Evolutionary conservation across 2,329 filamentous ascomycete species (phyloP), one percentile per base, ranked within the genome.

Genomic region (Diplodia scrobiculata): DNA sequence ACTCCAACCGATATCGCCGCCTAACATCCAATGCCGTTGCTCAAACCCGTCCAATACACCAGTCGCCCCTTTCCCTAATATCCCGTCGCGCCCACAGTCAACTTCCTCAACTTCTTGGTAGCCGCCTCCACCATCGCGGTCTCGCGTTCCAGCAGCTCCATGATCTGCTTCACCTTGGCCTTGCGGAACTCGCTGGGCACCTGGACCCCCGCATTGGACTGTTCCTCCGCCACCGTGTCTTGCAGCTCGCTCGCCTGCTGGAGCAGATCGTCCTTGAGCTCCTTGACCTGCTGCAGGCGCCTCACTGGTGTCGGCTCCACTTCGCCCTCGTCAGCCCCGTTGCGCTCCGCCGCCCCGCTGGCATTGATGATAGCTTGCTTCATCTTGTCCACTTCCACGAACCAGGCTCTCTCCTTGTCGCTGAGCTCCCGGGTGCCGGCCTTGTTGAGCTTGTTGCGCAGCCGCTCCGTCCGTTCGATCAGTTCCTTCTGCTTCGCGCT

Each of bases 331-430:
- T 76, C 52, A 58, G 70, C 67, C 58, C 45, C 58, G 45, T 50
- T 50, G 17, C 58, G 58, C 45, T 25, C 58, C 14, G 29, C 58
- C 41, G 41, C 29, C 29, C 29, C 58, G 25, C 73, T 48, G 13
- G 67, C 67, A 45, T 79, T 76, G 1, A 82, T 68, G 75, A 80
- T 32, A 72, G 72, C 27, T 79, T 45, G 59, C 55, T 67, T 74
- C 67, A 84, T 73, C 5, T 71, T 74, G 27, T 78, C 74, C 3
- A 88, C 80, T 71, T 89, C 86, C n/a, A 81, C 79, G 10, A 85
- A 77, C 81, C 86, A 89, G 0, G 80, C 80, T 67, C 79, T 81
- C 72, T 90, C 88, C 74, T 86, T 87, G 66, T 86, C 85, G 72
- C 85, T 89, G 47, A 90, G 78, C 68, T 87, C 83, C 25, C 65